Evolutionary conservation across 345 rosid species (phyloP), one percentile per base, ranked within the genome.

Genomic region (Brassica rapa): DNA sequence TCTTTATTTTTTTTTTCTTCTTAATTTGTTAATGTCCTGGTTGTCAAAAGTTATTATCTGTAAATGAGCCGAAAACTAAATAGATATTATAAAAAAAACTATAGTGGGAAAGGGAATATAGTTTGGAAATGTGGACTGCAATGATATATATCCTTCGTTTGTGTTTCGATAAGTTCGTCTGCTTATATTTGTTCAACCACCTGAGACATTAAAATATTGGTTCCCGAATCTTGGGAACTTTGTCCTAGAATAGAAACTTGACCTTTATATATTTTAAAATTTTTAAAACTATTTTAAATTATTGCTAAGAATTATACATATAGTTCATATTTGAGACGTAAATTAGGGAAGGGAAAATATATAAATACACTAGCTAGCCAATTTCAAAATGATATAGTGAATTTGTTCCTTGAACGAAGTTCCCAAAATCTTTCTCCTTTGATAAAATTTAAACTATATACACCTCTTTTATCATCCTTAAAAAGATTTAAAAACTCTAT

Each of bases 121-220:
- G 4, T 5, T 29, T 64, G 71, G 49, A 59, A 46, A 59, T 72
- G 39, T 72, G 68, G 24, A 21, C 10, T 57, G 33, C 66, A 27
- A 65, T 55, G 53, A 71, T 65, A 66, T 21, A 43, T 59, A 66
- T 66, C 43, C 39, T 46, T 72, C 62, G 49, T 59, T 46, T 30
- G 63, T 43, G 73, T 43, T 59, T 16, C 57, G 73, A 78, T 78
- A 78, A 72, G 77, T 24, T 14, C 14, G 46, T 60, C 64, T 46
- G 1, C 82, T 78, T 78, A 78, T 78, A 78, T 78, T 78, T 78
- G 77, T 78, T 78, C 69, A 23, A 66, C 73, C 77, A 78, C 82
- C 82, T 72, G 82, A 72, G 6, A 78, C 73, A 46, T 66, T 78
- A 66, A 66, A 78, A 72, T 72, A 78, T 66, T 60, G 60, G 77